Evolutionary conservation across 2,329 filamentous ascomycete genomes (phyloP).

Genomic region (Dactylellina cionopaga): DNA sequence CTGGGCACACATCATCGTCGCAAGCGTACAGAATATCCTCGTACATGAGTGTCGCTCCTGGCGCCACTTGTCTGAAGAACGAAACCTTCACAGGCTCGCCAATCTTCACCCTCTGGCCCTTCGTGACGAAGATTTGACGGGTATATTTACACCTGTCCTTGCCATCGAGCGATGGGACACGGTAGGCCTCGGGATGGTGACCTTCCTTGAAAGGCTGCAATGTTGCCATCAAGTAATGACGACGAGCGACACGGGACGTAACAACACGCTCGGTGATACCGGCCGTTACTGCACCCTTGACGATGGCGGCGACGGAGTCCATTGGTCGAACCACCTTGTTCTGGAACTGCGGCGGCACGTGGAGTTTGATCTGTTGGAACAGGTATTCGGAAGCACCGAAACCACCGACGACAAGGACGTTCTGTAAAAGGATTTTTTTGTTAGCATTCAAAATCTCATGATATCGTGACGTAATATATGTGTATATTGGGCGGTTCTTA

Average conservation of each 20-base stretch:
- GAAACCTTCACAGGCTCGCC: conserved; percentile 98
- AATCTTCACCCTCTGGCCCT: conserved; percentile 98
- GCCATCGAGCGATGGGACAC: conserved; percentile 93
- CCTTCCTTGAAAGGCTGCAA: conserved; percentile 99
- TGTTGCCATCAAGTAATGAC: conserved; percentile 99
- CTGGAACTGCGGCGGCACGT: conserved; percentile 97
- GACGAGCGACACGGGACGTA: conserved; percentile 93
- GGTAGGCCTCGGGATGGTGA: conserved; percentile 97
- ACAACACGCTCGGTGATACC: conserved; percentile 97
- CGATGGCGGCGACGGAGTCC: conserved; percentile 98
- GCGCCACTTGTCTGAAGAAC: conserved; percentile 97
- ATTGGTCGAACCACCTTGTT: conserved; percentile 97
- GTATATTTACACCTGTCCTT: conserved; percentile 99
- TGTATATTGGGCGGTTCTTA: conserved; percentile 61
- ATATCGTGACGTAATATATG: not conserved
- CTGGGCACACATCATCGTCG: conserved; percentile 96
- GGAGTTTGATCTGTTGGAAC: conserved; percentile 99
- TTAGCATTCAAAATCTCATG: conserved; percentile 50
- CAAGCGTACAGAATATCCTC: conserved; percentile 98
- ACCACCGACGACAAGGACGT: conserved; percentile 95
- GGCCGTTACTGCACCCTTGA: conserved; percentile 96
- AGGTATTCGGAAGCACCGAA: conserved; percentile 98
- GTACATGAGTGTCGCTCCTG: conserved; percentile 97
- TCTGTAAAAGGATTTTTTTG: conserved; percentile 63
- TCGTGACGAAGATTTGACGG: conserved; percentile 96